Percentiles rank a stretch among this genome's conserved stretches.
These are phyloP conservation scores for Penicillium cosmopolitanum DNA, from an alignment of 495 filamentous ascomycete genomes.

Conservation along the genomic window DNA sequence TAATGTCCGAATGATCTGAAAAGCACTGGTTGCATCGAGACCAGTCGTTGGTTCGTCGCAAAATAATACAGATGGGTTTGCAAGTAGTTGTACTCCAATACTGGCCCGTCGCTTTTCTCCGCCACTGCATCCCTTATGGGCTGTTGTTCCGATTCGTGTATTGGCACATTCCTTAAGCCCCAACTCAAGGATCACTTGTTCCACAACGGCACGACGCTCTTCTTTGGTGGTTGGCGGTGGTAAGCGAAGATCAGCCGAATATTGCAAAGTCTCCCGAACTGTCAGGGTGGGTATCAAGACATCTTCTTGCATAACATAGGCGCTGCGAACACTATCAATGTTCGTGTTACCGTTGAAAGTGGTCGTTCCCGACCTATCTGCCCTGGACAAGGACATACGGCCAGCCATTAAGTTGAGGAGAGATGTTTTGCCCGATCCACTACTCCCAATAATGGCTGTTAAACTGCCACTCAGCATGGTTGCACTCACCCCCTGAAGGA, in stretches of 20 bases:
- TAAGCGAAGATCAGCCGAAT: constrained; percentile 71
- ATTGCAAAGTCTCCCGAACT: constrained; percentile 71
- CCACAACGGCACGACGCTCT: constrained; percentile 63
- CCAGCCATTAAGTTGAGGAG: constrained; percentile 71
- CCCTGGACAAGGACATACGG: constrained; percentile 58
- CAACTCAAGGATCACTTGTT: constrained; percentile 74
- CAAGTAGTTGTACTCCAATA: constrained; percentile 74
- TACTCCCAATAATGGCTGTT: constrained; percentile 73
- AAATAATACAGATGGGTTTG: constrained; percentile 75
- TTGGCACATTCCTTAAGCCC: constrained; percentile 75
- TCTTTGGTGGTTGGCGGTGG: constrained; percentile 60
- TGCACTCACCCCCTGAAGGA: constrained; percentile 58
- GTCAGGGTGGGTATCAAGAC: constrained; percentile 70
- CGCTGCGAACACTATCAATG: constrained; percentile 58
- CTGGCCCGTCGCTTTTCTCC: constrained; percentile 75
- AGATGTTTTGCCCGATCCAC: constrained; percentile 74
- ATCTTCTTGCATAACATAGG: constrained; percentile 81
- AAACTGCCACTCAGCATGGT: constrained; percentile 63
- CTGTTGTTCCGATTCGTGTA: constrained; percentile 67
- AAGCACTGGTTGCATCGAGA: constrained; percentile 75
- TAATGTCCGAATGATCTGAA: constrained; percentile 68
- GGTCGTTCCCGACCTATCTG: constrained; percentile 55
- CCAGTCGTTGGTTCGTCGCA: constrained; percentile 79
- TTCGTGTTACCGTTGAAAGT: constrained; percentile 59
- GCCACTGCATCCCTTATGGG: constrained; percentile 73